phyloP scores from a whole-genome alignment of 2,329 filamentous ascomycete species.

The Fusarium beomiforme region DNA sequence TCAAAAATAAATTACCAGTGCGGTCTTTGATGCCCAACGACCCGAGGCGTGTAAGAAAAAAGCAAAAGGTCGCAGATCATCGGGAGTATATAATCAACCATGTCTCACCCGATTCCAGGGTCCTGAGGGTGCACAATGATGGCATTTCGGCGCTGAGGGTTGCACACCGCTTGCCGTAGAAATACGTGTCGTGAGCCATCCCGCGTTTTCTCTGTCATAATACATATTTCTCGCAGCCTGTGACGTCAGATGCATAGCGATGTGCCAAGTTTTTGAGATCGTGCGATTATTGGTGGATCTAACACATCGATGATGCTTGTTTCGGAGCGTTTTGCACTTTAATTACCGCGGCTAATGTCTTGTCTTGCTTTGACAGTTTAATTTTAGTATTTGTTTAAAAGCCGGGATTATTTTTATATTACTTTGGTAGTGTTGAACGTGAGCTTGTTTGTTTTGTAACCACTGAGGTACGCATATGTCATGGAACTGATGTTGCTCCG shows the following conservation, averaged over 20 bases:
- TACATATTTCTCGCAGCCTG: conserved; percentile 5
- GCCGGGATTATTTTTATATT: background rate
- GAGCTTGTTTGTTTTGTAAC: background rate
- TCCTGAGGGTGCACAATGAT: conserved; percentile 16
- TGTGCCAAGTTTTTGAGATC: conserved; percentile 15
- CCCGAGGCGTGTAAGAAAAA: background rate
- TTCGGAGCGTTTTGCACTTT: conserved; percentile 3
- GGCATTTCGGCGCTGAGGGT: background rate
- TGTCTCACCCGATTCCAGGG: background rate
- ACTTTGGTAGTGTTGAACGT: background rate
- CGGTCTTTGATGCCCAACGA: conserved; percentile 23
- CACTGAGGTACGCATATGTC: background rate
- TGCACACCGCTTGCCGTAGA: conserved; percentile 8
- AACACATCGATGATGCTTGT: conserved; percentile 4
- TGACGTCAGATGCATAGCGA: conserved; percentile 8
- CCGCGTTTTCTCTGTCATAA: conserved; percentile 13
- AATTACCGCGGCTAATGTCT: conserved; percentile 6
- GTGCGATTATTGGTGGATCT: conserved; percentile 1
- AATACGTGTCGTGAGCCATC: background rate
- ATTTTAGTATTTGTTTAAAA: background rate
- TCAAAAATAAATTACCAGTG: background rate
- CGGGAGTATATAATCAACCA: background rate
- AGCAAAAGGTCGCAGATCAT: conserved; percentile 8
- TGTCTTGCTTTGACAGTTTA: conserved; percentile 17
- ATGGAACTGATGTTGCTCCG: background rate